A percentile compares a stretch with the other conserved stretches of the same genome.
Conservation (phyloP, 148 eudicot species). For the Camellia lanceoleosa region DNA sequence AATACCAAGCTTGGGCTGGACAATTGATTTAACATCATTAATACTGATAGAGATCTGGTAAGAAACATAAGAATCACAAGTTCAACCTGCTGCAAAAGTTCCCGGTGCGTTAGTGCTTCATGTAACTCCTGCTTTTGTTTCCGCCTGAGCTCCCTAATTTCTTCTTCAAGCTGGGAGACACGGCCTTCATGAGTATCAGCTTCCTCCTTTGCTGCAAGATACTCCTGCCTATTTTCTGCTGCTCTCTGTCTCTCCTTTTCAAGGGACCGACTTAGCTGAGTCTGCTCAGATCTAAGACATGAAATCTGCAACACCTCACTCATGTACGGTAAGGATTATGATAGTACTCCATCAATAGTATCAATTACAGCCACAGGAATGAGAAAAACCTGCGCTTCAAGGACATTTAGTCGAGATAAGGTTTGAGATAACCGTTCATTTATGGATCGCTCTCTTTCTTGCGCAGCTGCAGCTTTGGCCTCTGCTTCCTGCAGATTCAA, state of each 20-base stretch:
- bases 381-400: slow-evolving; percentile 86
- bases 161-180: slow-evolving; percentile 76
- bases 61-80: slow-evolving; percentile 7
- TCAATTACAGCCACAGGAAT: slow-evolving; percentile 12
- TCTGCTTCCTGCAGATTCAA: slow-evolving; percentile 79
- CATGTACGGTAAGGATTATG: slow-evolving; percentile 25
- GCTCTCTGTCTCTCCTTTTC: slow-evolving; percentile 99
- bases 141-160: slow-evolving; percentile 71
- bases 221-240: slow-evolving; percentile 89
- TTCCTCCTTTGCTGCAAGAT: slow-evolving; percentile 85
- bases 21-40: background rate
- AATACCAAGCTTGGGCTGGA: background rate
- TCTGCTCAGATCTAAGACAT: slow-evolving; percentile 91
- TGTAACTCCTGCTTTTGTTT: slow-evolving; percentile 87
- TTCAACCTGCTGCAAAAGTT: slow-evolving; percentile 83
- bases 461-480: slow-evolving; percentile 84
- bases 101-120: slow-evolving; percentile 69
- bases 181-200: slow-evolving; percentile 89
- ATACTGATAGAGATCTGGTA: background rate
- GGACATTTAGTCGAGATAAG: slow-evolving; percentile 88
- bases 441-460: slow-evolving; percentile 90
- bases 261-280: slow-evolving; percentile 77
- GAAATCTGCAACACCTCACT: slow-evolving; percentile 62
- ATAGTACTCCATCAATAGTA: slow-evolving; percentile 12
- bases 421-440: slow-evolving; percentile 93